Evolutionary conservation across 495 filamentous ascomycete species (phyloP).

Genomic region (Penicillium longicatenatum): DNA sequence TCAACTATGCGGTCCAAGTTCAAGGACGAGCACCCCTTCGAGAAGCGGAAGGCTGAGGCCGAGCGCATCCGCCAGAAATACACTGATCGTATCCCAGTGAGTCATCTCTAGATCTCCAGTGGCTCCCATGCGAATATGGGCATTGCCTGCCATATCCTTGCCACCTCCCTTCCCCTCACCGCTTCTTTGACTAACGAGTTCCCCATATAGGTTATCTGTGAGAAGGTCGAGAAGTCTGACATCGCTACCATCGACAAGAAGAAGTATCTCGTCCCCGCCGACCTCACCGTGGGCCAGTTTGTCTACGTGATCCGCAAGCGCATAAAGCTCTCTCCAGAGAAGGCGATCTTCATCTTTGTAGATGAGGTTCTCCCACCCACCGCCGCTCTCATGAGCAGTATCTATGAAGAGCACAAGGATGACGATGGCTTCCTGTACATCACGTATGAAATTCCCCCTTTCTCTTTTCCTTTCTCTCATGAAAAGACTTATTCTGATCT

Average conservation of each 20-base stretch:
- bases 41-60: conserved; percentile 98
- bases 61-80: conserved; percentile 99
- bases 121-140: background rate
- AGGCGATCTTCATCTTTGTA: conserved; percentile 99
- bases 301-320: conserved; percentile 99
- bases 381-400: conserved; percentile 97
- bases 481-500: conserved; percentile 28
- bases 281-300: conserved; percentile 98
- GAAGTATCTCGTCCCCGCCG: conserved; percentile 98
- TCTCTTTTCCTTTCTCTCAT: background rate
- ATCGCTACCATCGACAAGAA: conserved; percentile 99
- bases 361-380: conserved; percentile 97
- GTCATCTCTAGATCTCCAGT: conserved; percentile 35
- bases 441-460: conserved; percentile 49
- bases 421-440: conserved; percentile 61
- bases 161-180: conserved; percentile 31
- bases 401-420: conserved; percentile 98
- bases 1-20: conserved; percentile 89
- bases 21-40: conserved; percentile 99
- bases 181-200: conserved; percentile 41
- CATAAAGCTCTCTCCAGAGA: conserved; percentile 99
- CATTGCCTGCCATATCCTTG: background rate
- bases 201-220: conserved; percentile 89
- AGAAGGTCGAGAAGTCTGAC: conserved; percentile 98
- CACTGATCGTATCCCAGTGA: conserved; percentile 95